phyloP scores from a whole-genome alignment of 805 yeast species.

The Isabelozyma heimii region DNA sequence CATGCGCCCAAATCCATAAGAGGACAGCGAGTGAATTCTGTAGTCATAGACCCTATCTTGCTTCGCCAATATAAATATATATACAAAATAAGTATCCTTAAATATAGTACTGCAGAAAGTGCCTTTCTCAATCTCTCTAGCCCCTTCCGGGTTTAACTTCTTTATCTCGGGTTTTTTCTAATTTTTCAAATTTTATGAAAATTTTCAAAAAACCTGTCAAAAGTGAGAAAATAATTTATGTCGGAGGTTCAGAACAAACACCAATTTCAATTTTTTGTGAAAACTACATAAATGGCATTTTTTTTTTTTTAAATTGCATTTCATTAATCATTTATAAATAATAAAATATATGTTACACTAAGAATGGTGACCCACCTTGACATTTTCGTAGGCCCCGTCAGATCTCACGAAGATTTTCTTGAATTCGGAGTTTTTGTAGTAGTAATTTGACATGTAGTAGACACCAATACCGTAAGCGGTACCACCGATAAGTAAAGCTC shows the following conservation, averaged over 20 bases:
- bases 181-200: background rate
- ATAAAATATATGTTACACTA: constrained; percentile 1
- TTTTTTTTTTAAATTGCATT: background rate
- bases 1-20: too few relatives aligned
- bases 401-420: constrained; percentile 26
- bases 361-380: constrained; percentile 21
- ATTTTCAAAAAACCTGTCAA: background rate
- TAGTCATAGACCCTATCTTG: too few relatives aligned
- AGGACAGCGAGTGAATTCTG: too few relatives aligned
- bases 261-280: too few relatives aligned
- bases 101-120: too few relatives aligned
- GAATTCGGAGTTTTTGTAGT: constrained; percentile 27
- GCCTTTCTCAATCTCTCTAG: too few relatives aligned
- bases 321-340: background rate
- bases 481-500: constrained; percentile 33
- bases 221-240: background rate
- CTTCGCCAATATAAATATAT: too few relatives aligned
- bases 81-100: too few relatives aligned
- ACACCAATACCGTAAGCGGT: constrained; percentile 29
- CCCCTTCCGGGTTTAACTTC: background rate
- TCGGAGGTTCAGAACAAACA: background rate
- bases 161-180: too few relatives aligned
- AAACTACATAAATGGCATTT: too few relatives aligned
- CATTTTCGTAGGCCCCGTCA: constrained; percentile 25
- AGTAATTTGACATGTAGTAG: constrained; percentile 28